phyloP scores from a whole-genome alignment of 1,284 basidiomycete species.

The Macrocybe sp. region DNA sequence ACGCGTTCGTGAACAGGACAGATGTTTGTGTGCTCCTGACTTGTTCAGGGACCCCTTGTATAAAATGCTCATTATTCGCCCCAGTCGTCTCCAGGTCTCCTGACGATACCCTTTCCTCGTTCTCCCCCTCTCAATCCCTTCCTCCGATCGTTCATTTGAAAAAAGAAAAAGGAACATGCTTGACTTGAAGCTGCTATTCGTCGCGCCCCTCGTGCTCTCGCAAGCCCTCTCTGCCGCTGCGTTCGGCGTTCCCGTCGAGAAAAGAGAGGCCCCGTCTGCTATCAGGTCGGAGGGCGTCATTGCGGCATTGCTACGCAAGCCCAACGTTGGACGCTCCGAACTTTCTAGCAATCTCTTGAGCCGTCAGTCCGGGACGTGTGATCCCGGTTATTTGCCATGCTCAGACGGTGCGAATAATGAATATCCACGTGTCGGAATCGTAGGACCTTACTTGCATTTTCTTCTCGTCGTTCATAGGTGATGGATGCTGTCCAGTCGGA shows the following conservation, averaged over 20 bases:
- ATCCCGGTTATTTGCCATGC: constrained; percentile 5
- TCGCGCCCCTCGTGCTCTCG: constrained; percentile 1
- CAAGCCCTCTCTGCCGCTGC: not conserved
- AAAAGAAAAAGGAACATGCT: too few species aligned
- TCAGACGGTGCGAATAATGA: constrained; percentile 3
- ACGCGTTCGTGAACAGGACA: too few species aligned
- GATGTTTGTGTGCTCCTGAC: too few species aligned
- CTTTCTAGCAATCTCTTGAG: constrained; percentile 1
- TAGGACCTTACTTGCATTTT: not conserved
- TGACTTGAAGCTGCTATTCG: not conserved
- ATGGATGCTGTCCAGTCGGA: constrained; percentile 16
- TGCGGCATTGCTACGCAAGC: constrained; percentile 10
- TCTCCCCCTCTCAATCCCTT: too few species aligned
- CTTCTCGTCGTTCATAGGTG: constrained; percentile 4
- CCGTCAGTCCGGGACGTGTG: constrained; percentile 7
- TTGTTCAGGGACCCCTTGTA: too few species aligned
- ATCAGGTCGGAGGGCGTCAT: constrained; percentile 4
- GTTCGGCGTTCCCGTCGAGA: not conserved
- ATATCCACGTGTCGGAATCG: not conserved
- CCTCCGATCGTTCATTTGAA: too few species aligned
- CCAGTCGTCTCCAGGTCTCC: too few species aligned
- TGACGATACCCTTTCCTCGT: too few species aligned
- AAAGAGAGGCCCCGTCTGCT: constrained; percentile 1
- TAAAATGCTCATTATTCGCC: too few species aligned
- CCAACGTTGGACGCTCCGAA: not conserved